A percentile compares a stretch with the other conserved stretches of the same genome.
Evolutionary conservation across 2,329 filamentous ascomycete genomes (phyloP).

Genomic region (Aspergillus sp.): DNA sequence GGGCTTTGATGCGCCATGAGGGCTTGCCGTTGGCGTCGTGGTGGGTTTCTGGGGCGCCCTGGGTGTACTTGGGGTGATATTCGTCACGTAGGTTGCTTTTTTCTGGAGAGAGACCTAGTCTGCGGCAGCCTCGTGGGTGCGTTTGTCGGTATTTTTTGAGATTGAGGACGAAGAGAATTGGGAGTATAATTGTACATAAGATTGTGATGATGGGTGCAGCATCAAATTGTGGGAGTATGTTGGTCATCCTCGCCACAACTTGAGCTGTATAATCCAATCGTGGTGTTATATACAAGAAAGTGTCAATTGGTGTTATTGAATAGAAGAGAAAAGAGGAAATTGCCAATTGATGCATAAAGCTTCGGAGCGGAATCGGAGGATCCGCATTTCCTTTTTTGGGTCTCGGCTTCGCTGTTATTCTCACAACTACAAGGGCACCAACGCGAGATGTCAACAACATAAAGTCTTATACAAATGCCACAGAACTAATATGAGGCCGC

Average conservation of each 20-base stretch:
- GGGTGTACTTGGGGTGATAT: slow-evolving; percentile 45
- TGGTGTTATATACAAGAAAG: too few species aligned
- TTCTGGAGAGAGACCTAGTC: slow-evolving; percentile 41
- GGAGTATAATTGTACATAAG: slow-evolving; percentile 2
- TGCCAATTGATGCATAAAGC: too few species aligned
- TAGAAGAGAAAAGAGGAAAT: too few species aligned
- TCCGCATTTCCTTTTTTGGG: neutral
- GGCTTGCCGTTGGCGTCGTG: slow-evolving; percentile 29
- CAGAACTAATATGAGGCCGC: too few species aligned
- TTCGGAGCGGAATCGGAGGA: slow-evolving; percentile 1
- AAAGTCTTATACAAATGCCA: too few species aligned
- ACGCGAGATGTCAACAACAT: neutral
- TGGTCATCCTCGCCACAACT: too few species aligned
- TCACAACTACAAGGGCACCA: neutral
- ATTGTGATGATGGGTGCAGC: neutral
- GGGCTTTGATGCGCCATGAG: slow-evolving; percentile 54
- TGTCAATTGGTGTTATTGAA: too few species aligned
- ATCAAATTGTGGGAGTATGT: too few species aligned
- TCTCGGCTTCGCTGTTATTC: neutral
- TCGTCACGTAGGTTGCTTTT: slow-evolving; percentile 52
- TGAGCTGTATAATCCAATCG: too few species aligned
- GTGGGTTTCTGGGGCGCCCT: slow-evolving; percentile 23
- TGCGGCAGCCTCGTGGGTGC: slow-evolving; percentile 44
- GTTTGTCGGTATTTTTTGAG: slow-evolving; percentile 1
- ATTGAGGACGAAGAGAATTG: slow-evolving; percentile 4